Evolutionary conservation across 148 eudicot species (phyloP), one percentile per base, ranked within the genome.

Genomic region (Fallopia convolvulus): DNA sequence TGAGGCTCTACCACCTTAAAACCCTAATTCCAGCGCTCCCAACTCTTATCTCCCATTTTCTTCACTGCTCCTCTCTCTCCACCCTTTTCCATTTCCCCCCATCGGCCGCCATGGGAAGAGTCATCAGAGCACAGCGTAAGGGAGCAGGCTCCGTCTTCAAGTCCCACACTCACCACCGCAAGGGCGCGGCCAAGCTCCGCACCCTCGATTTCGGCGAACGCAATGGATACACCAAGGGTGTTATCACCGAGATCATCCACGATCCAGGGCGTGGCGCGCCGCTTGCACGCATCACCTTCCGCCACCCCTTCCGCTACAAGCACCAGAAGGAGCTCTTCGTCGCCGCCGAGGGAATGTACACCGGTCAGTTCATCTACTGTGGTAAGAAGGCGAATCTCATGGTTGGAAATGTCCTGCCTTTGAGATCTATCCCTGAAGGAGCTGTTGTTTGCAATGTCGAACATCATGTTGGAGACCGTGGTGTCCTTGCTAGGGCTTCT

Each of bases 241-340:
- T 79, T 8, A 50, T 79, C 30, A 74, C 78, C 50, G 78, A 79
- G 32, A 49, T 79, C 81, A 60, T 79, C 74, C 81, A 79, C 50
- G 81, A 79, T 21, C 78, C 81, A 20, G 81, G 81, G 1, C 63
- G 81, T 0, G 81, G 77, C 6, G 81, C 78, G 11, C 81, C 74
- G 10, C 78, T 79, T 6, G 77, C 78, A 33, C 46, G 78, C 14
- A 72, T 79, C 10, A 79, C 77, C 63, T 79, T 79, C 81, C 77
- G 78, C 12, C 81, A 79, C 21, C 81, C 81, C 14, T 79, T 79
- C 81, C 33, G 78, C 5, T 79, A 26, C 74, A 60, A 79, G 81
- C 81, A 79, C 81, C 81, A 79, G 78, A 79, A 79, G 77, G 81
- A 79, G 81, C 81, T 79, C 26, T 63, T 79, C 60, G 33, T 79